These are phyloP conservation scores for Aquanectria penicillioides DNA, from an alignment of 2,329 filamentous ascomycete genomes.

Conservation along the genomic window DNA sequence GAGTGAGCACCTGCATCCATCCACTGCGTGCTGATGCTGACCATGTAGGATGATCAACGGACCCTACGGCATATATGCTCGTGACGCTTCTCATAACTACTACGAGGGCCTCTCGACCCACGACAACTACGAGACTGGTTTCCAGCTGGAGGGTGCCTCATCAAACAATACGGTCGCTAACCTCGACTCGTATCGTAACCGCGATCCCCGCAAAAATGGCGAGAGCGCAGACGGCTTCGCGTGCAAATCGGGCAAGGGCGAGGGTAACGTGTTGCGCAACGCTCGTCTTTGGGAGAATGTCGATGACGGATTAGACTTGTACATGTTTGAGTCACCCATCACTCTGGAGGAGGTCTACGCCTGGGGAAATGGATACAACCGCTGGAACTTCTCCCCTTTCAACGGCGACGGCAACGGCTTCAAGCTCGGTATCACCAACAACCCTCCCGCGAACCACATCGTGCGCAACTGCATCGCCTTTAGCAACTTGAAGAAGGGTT, in stretches of 20 bases:
- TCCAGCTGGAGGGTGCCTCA: conserved; percentile 47
- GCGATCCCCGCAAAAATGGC: conserved; percentile 59
- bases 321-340: conserved; percentile 49
- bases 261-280: conserved; percentile 55
- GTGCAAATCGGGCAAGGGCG: conserved; percentile 56
- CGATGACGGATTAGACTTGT: conserved; percentile 52
- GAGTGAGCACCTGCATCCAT: conserved; percentile 35
- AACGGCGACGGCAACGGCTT: conserved; percentile 57
- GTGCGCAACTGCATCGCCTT: conserved; percentile 56
- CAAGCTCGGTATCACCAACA: conserved; percentile 52
- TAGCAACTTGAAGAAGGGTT: conserved; percentile 53
- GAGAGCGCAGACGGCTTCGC: conserved; percentile 60
- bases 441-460: conserved; percentile 51
- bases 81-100: conserved; percentile 49
- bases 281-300: conserved; percentile 59
- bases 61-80: conserved; percentile 49
- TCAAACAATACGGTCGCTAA: conserved; percentile 53
- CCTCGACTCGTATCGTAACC: conserved; percentile 56
- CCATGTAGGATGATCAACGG: conserved; percentile 45
- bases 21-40: not conserved
- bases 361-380: conserved; percentile 57
- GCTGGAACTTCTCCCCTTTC: conserved; percentile 54
- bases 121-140: conserved; percentile 52
- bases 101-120: conserved; percentile 49
- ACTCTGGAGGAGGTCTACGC: conserved; percentile 54